Evolutionary conservation across 148 eudicot species (phyloP).

Genomic region (Rhododendron ovatum): DNA sequence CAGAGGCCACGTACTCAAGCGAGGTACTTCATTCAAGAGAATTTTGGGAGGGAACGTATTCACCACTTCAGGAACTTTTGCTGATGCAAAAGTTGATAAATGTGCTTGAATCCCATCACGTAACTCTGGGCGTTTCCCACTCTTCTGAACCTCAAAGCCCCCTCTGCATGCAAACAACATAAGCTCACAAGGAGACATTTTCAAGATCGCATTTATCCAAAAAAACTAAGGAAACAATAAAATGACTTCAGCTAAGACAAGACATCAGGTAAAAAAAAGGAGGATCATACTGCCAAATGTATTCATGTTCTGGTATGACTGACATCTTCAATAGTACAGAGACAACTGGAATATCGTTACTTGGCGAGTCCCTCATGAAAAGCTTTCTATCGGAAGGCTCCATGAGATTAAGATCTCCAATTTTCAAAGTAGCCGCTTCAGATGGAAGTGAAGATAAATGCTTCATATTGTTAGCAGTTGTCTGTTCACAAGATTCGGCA

Average conservation of each 20-base stretch:
- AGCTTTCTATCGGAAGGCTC: slow-evolving; percentile 30
- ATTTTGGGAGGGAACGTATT: slow-evolving; percentile 58
- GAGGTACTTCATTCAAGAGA: slow-evolving; percentile 65
- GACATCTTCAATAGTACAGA: slow-evolving; percentile 32
- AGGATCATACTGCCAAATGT: slow-evolving; percentile 82
- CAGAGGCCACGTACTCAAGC: slow-evolving; percentile 72
- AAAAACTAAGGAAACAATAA: background rate
- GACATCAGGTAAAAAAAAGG: slow-evolving; percentile 11
- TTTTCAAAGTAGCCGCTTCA: slow-evolving; percentile 29
- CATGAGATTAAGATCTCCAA: slow-evolving; percentile 11
- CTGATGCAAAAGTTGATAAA: slow-evolving; percentile 72
- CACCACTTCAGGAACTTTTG: slow-evolving; percentile 66
- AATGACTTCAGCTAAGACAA: background rate
- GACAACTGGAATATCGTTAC: slow-evolving; percentile 11
- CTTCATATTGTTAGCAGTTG: slow-evolving; percentile 24
- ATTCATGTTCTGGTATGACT: slow-evolving; percentile 78
- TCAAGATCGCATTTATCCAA: background rate
- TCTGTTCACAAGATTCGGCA: slow-evolving; percentile 33
- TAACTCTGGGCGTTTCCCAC: slow-evolving; percentile 40
- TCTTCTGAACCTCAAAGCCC: slow-evolving; percentile 68
- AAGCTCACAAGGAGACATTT: slow-evolving; percentile 3
- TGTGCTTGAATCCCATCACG: slow-evolving; percentile 87
- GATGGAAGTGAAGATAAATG: slow-evolving; percentile 37
- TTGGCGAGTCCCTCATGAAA: slow-evolving; percentile 8
- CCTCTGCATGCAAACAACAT: slow-evolving; percentile 54